phyloP scores from a whole-genome alignment of 768 basidiomycete species.

The Amanita jacksonii region DNA sequence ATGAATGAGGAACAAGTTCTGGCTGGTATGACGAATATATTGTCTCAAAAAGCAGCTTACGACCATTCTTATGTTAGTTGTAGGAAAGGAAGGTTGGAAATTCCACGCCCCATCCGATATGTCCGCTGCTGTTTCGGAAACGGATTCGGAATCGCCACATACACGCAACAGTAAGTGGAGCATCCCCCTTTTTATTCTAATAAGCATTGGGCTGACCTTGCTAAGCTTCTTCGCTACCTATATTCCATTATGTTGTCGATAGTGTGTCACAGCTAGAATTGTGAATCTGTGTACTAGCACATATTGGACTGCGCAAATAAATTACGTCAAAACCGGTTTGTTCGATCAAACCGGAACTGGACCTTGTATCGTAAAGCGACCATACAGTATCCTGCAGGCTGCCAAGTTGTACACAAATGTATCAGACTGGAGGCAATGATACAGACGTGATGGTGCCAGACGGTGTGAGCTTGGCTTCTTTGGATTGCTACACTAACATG shows the following conservation, averaged over 20 bases:
- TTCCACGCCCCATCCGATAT: constrained; percentile 38
- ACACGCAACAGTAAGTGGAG: background rate
- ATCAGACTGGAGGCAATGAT: no score
- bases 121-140: constrained; percentile 29
- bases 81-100: constrained; percentile 37
- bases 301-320: background rate
- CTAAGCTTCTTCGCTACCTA: constrained; percentile 32
- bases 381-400: no score
- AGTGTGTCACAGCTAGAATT: constrained; percentile 43
- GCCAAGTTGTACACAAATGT: no score
- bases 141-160: background rate
- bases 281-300: constrained; percentile 9
- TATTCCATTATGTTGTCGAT: constrained; percentile 42
- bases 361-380: no score
- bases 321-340: background rate
- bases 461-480: background rate
- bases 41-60: background rate
- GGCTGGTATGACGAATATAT: constrained; percentile 20
- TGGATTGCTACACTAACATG: background rate
- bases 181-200: background rate
- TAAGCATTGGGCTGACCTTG: constrained; percentile 15
- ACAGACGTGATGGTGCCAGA: background rate
- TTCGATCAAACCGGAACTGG: no score
- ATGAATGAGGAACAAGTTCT: constrained; percentile 30
- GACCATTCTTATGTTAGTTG: constrained; percentile 21